Conservation (phyloP, 805 yeast genomes). For the Metschnikowia vanudenii region DNA sequence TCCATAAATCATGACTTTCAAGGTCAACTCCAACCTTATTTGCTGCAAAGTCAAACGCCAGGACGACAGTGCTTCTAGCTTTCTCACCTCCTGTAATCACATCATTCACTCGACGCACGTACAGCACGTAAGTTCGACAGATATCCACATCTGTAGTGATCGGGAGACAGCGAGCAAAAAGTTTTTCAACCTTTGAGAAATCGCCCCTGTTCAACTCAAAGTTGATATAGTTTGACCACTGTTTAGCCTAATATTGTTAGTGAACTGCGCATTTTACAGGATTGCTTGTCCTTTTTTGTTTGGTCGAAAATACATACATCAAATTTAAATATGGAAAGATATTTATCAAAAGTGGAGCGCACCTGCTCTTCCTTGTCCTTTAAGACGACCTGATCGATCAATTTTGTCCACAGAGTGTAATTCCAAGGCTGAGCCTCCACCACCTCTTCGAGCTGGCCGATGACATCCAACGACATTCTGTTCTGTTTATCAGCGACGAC, state of each 20-base stretch:
- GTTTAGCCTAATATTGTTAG: slow-evolving; percentile 30
- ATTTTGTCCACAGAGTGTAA: slow-evolving; percentile 53
- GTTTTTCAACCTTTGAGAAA: slow-evolving; percentile 59
- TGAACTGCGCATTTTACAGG: slow-evolving; percentile 6
- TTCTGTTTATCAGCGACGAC: slow-evolving; percentile 21
- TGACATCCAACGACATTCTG: slow-evolving; percentile 44
- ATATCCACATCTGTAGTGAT: slow-evolving; percentile 61
- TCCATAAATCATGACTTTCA: slow-evolving; percentile 70
- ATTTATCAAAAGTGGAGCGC: slow-evolving; percentile 54
- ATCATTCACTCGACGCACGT: slow-evolving; percentile 68
- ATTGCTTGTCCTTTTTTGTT: neutral
- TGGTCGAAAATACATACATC: slow-evolving; percentile 37
- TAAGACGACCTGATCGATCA: slow-evolving; percentile 47
- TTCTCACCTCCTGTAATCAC: slow-evolving; percentile 79
- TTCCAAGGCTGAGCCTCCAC: slow-evolving; percentile 53
- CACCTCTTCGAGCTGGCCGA: slow-evolving; percentile 58
- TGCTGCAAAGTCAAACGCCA: slow-evolving; percentile 82
- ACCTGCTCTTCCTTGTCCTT: slow-evolving; percentile 62
- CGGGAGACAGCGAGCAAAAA: slow-evolving; percentile 64
- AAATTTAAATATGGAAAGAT: slow-evolving; percentile 63
- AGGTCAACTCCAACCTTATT: slow-evolving; percentile 78
- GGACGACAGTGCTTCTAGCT: slow-evolving; percentile 68
- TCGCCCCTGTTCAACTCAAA: slow-evolving; percentile 65
- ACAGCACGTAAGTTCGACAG: slow-evolving; percentile 75
- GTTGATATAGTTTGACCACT: slow-evolving; percentile 75